Conservation (phyloP, 805 yeast species). For the Saccharomycopsis sp. region DNA sequence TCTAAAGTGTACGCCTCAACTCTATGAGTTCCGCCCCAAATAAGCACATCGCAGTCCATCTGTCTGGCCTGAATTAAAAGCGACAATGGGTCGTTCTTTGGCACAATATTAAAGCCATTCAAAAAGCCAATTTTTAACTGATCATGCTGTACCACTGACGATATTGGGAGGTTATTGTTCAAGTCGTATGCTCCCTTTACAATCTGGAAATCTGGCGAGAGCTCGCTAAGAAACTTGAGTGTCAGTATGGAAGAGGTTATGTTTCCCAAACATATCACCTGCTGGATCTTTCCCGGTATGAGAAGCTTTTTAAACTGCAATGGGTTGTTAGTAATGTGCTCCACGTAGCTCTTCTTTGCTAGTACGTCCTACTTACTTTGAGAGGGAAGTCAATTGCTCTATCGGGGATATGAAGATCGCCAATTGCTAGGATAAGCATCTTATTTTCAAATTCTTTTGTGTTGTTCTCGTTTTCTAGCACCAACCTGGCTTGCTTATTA, state of each 20-base stretch:
- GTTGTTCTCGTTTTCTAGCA: no score
- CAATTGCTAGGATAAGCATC: conserved; percentile 75
- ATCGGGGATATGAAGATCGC: conserved; percentile 87
- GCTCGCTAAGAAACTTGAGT: conserved; percentile 50
- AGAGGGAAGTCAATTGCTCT: conserved; percentile 57
- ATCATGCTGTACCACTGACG: conserved; percentile 61
- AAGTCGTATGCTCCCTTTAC: conserved; percentile 83
- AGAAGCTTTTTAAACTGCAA: conserved; percentile 64
- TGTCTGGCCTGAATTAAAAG: conserved; percentile 78
- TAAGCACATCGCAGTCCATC: conserved; percentile 81
- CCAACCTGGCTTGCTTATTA: no score
- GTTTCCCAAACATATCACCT: conserved; percentile 82
- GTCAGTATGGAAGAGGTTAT: conserved; percentile 62
- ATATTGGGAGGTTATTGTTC: conserved; percentile 46
- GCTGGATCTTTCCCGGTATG: conserved; percentile 79
- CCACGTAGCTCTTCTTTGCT: neutral
- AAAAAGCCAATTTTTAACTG: conserved; percentile 75
- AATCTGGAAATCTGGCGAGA: conserved; percentile 66
- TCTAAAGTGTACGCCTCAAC: conserved; percentile 92
- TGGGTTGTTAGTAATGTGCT: neutral
- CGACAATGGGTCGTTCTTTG: conserved; percentile 81
- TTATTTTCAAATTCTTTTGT: neutral
- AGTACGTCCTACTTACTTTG: conserved; percentile 27
- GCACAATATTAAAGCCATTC: conserved; percentile 77
- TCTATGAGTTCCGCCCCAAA: conserved; percentile 91